Base-by-base conservation (phyloP, 352 stramenopile species). In the Phytophthora macrochlamydospora region DNA sequence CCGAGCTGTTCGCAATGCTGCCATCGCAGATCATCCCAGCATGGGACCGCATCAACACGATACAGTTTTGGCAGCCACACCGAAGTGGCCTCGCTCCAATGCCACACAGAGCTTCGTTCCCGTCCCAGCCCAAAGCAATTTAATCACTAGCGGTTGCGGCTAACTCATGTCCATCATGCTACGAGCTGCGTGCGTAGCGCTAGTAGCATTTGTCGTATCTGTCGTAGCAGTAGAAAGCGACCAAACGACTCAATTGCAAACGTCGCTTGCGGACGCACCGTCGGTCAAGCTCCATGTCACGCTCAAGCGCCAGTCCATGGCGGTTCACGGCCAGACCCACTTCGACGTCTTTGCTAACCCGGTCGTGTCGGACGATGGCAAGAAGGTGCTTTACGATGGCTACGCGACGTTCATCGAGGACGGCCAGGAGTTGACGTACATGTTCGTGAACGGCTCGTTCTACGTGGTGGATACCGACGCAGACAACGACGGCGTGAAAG, bases 231-330 rank as follows among this genome's bases (percentile, higher is more conserved):
- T 11, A 40, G 35, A 40, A 40, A 24, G 18, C 18, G 0, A 0
- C 18, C 35, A 40, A 40, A 40, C 35, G 29, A 7, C 13, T 49
- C 12, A 40, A 7, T 35, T 51, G 9, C 53, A 59, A 29, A 56
- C 35, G 1, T 59, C 59, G 11, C 43, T 73, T 6, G 32, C n/a
- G 46, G 56, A 73, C 31, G 32, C 62, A n/a, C 69, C 66, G 14
- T 69, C 65, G 3, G 18, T 83, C 8, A 70, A 69, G 18, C 68
- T 86, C 2, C 73, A 75, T 11, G 65, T 83, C 18, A 75, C 56
- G 5, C 53, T 77, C 18, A 68, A 80, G 45, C 69, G 77, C 32
- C 62, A 53, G 11, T 40, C 58, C 7, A 56, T 72, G 48, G 32
- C 66, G 43, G 18, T 74, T n/a, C 55, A 76, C 44, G 59, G 64